These are phyloP conservation scores for Gentiana dahurica DNA, from an alignment of 257 asterid genomes.

Conservation along the genomic window DNA sequence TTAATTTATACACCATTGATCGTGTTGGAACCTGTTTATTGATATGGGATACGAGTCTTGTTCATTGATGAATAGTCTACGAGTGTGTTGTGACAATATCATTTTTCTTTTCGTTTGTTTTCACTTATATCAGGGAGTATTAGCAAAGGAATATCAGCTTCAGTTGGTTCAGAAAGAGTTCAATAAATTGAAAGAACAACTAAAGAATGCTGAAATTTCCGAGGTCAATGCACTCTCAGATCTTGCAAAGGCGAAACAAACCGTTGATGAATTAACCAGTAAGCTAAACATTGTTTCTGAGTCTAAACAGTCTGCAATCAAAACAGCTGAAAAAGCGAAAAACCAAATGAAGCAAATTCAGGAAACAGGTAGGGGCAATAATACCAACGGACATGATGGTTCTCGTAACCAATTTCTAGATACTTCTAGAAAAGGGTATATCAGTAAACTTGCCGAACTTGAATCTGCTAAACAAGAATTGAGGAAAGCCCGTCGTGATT, in stretches of 20 bases:
- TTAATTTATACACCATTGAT: too few species aligned
- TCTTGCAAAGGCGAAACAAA: constrained; percentile 63
- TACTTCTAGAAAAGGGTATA: constrained; percentile 32
- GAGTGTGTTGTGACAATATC: too few species aligned
- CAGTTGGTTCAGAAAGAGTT: constrained; percentile 66
- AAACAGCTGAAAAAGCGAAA: constrained; percentile 53
- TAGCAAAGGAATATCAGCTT: constrained; percentile 75
- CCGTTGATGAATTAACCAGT: constrained; percentile 45
- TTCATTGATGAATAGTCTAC: too few species aligned
- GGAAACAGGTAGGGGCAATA: constrained; percentile 25
- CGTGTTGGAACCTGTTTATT: too few species aligned
- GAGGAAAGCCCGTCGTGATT: constrained; percentile 43
- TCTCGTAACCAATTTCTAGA: constrained; percentile 32
- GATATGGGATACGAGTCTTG: too few species aligned
- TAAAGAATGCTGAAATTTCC: constrained; percentile 64
- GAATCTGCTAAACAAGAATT: constrained; percentile 61
- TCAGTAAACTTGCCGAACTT: constrained; percentile 43
- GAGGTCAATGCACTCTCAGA: constrained; percentile 65
- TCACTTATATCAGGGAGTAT: constrained; percentile 38
- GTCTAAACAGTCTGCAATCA: constrained; percentile 46
- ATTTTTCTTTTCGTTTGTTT: neutral
- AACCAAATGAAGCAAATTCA: constrained; percentile 43
- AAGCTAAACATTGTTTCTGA: constrained; percentile 48
- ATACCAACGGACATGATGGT: constrained; percentile 20
- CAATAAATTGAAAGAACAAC: constrained; percentile 61